Evolutionary conservation across 306 rosid species (phyloP).

Genomic region (cucumber (Cucumis sativus)): Cucumber_9930_V3 NC_026660.2:20626001-20626500

Average conservation of each 20-base stretch:
- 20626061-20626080: conserved; percentile 86
- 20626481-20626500: too few relatives aligned
- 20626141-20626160: conserved; percentile 32
- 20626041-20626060: conserved; percentile 45
- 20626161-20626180: not conserved
- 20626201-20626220: conserved; percentile 15
- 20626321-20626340: conserved; percentile 66
- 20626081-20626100: conserved; percentile 67
- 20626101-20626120: conserved; percentile 90
- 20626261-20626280: conserved; percentile 94
- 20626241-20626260: conserved; percentile 91
- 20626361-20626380: not conserved
- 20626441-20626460: too few relatives aligned
- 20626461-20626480: too few relatives aligned
- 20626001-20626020: not conserved
- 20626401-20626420: not conserved
- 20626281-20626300: conserved; percentile 80
- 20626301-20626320: conserved; percentile 81
- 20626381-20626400: not conserved
- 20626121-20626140: conserved; percentile 75
- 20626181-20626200: not conserved
- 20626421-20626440: too few relatives aligned
- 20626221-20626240: conserved; percentile 94
- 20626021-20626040: not conserved
- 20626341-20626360: conserved; percentile 51